Evolutionary conservation across 345 rosid species (phyloP).

Genomic region (Eucalyptus erythrocorys): DNA sequence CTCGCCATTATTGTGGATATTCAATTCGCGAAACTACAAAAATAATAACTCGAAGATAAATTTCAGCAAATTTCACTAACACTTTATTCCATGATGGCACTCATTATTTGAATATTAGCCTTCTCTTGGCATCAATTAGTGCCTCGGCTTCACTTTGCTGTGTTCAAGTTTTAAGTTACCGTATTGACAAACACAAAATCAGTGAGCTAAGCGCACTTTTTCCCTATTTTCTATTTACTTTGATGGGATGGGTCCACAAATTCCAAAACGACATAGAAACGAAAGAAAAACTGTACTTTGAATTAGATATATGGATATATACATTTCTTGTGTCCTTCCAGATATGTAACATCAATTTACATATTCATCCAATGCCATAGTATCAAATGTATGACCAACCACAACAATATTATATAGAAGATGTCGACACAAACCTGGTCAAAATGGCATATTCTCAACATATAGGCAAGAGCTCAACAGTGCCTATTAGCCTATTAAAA

Average conservation of each 20-base stretch:
- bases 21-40: background rate
- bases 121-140: background rate
- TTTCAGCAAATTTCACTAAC: background rate
- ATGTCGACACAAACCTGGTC: background rate
- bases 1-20: background rate
- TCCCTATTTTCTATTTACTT: background rate
- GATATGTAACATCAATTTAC: background rate
- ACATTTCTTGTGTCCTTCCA: too few species aligned
- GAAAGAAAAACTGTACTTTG: too few species aligned
- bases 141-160: background rate
- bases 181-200: background rate
- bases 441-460: background rate
- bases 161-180: background rate
- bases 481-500: background rate
- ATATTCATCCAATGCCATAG: background rate
- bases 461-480: background rate
- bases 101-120: background rate
- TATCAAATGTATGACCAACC: background rate
- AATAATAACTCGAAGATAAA: background rate
- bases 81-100: background rate
- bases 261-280: too few species aligned
- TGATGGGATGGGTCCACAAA: too few species aligned
- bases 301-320: too few species aligned
- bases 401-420: background rate
- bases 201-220: background rate